Evolutionary conservation across 177 flowering plant species (phyloP).

Genomic region (Telopea speciosissima): DNA sequence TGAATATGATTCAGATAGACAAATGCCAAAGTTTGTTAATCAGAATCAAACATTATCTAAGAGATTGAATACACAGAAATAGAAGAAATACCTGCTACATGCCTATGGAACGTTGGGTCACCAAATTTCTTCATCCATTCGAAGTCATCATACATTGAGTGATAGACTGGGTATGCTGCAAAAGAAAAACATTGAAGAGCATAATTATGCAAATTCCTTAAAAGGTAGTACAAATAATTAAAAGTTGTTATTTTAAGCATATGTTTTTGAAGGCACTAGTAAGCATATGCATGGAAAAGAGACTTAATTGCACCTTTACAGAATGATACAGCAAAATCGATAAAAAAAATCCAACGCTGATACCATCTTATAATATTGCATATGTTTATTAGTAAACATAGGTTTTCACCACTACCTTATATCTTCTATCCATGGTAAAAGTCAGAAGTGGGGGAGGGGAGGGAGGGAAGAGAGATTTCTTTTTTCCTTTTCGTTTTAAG

Average conservation of each 20-base stretch:
- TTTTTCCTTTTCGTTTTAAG: neutral
- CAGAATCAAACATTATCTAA: neutral
- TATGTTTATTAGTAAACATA: neutral
- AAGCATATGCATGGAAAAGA: too few relatives aligned
- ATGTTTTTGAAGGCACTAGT: too few relatives aligned
- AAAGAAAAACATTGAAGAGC: neutral
- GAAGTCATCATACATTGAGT: constrained; percentile 72
- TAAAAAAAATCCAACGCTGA: too few relatives aligned
- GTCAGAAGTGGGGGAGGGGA: neutral
- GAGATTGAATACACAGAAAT: neutral
- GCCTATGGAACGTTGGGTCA: constrained; percentile 65
- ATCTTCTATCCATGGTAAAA: neutral
- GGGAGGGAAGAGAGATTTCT: neutral
- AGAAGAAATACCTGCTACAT: constrained; percentile 53
- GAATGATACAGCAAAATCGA: too few relatives aligned
- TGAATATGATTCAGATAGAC: neutral
- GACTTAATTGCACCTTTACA: too few relatives aligned
- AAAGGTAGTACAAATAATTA: neutral
- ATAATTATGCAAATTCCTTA: neutral
- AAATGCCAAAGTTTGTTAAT: neutral
- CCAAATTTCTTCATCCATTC: constrained; percentile 74
- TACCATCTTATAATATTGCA: too few relatives aligned
- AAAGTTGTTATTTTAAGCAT: too few relatives aligned
- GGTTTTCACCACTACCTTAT: neutral
- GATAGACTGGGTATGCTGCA: constrained; percentile 72